Evolutionary conservation across 805 yeast species (phyloP).

Genomic region (Yarrowia sp.): DNA sequence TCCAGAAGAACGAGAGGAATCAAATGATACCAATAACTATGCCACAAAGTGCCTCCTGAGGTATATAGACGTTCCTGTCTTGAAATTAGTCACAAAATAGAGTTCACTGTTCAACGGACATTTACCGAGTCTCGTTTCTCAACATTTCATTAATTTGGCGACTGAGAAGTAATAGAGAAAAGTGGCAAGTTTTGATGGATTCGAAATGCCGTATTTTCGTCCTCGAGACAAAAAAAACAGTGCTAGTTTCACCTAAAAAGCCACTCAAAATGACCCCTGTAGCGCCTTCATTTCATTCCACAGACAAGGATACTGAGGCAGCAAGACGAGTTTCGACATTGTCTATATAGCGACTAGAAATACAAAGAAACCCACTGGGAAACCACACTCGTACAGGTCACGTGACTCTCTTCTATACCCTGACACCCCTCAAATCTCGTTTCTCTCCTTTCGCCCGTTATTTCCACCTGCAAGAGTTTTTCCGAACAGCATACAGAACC

Average conservation of each 20-base stretch:
- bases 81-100: not conserved
- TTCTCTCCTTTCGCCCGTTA: not conserved
- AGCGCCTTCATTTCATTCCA: not conserved
- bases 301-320: too few relatives aligned
- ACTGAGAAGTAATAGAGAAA: not conserved
- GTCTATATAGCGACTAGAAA: too few relatives aligned
- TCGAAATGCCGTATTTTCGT: too few relatives aligned
- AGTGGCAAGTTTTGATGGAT: not conserved
- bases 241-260: not conserved
- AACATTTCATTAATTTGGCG: too few relatives aligned
- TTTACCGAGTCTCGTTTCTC: too few relatives aligned
- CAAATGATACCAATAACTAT: not conserved
- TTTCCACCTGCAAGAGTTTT: constrained; percentile 1
- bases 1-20: not conserved
- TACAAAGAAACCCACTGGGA: too few relatives aligned
- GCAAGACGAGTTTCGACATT: too few relatives aligned
- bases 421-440: not conserved
- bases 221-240: not conserved
- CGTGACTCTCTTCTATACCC: too few relatives aligned
- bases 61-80: too few relatives aligned
- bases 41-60: too few relatives aligned
- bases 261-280: not conserved
- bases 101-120: not conserved
- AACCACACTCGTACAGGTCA: too few relatives aligned
- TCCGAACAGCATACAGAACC: not conserved